Evolutionary conservation across 83 land plant genomes (phyloP), one percentile per base, ranked within the genome.

Genomic region (Thuja plicata): DNA sequence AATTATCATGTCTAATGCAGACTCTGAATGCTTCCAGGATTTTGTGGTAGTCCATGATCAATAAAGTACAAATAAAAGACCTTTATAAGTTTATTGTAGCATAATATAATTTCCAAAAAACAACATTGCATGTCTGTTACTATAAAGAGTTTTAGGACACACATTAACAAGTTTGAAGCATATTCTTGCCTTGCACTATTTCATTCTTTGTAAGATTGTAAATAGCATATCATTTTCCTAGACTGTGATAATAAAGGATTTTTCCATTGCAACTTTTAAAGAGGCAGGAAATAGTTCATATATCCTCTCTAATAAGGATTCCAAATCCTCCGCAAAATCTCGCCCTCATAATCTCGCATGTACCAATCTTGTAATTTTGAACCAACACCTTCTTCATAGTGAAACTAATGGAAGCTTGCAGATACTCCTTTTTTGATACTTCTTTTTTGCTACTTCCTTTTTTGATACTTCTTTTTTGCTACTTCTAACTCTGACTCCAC

Each of bases 281-380:
- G 90, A 43, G 21, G 85, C 89, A 34, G 98, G 96, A 40, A 96
- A 87, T 81, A 96, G 97, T 73, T 96, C 97, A 81, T 92, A 94
- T 38, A 96, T 92, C 98, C 98, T 96, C 87, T 97, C 96, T 40
- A 97, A 50, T 34, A 97, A 92, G 32, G 98, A 94, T 37, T 96
- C 95, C 86, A 89, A 89, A 86, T 97, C 95, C 90, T 97, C 96
- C 16, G 98, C 97, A 85, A 97, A 97, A 74, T 95, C 97, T 78
- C 89, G 55, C 97, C 96, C 16, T 97, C 97, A 85, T 96, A 97
- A 74, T 95, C 97, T 78, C 89, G 55, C 97, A 97, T 94, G 89
- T 97, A 93, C 97, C 98, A 96, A 27, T 97, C 92, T 80, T 96
- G 89, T 46, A 97, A 91, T 91, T 94, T 96, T 30, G 98, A 57